Conservation (phyloP, 23 red algal species). For the Gracilaria gracilis region DNA sequence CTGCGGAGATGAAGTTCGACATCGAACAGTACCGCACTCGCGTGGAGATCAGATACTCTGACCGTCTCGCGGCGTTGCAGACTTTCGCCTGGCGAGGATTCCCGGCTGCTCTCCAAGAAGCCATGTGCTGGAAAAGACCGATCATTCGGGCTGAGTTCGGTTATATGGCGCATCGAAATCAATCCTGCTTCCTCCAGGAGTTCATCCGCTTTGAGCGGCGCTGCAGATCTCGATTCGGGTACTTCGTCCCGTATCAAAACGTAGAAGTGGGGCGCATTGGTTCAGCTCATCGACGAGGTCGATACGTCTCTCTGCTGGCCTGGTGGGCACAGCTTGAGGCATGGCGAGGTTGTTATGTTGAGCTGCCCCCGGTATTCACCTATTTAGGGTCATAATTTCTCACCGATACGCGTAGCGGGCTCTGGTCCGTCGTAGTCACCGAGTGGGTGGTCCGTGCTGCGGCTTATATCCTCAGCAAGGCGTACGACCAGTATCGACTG, state of each 20-base stretch:
- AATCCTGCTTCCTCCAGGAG: too few relatives aligned
- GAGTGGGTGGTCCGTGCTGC: too few relatives aligned
- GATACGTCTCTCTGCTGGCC: neutral
- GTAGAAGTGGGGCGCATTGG: conserved; percentile 1
- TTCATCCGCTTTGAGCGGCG: too few relatives aligned
- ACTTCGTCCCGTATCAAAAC: conserved; percentile 9
- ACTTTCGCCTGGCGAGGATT: neutral
- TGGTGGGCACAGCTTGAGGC: neutral
- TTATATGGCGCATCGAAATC: neutral
- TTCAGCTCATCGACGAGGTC: neutral
- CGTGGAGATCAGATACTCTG: neutral
- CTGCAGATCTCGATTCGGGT: neutral
- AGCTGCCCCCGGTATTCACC: neutral
- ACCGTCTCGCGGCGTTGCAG: neutral
- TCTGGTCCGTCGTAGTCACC: neutral
- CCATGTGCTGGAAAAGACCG: conserved; percentile 2
- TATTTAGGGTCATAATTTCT: conserved; percentile 12
- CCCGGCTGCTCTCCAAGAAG: too few relatives aligned
- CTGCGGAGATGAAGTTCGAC: too few relatives aligned
- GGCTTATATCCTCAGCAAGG: too few relatives aligned
- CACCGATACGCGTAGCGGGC: neutral
- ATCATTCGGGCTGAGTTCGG: conserved; percentile 17
- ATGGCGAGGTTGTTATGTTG: conserved; percentile 7
- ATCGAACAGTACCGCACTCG: conserved; percentile 6
- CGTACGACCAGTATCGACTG: too few relatives aligned